phyloP scores from a whole-genome alignment of 345 rosid genomes.

The Syzygium aqueum region DNA sequence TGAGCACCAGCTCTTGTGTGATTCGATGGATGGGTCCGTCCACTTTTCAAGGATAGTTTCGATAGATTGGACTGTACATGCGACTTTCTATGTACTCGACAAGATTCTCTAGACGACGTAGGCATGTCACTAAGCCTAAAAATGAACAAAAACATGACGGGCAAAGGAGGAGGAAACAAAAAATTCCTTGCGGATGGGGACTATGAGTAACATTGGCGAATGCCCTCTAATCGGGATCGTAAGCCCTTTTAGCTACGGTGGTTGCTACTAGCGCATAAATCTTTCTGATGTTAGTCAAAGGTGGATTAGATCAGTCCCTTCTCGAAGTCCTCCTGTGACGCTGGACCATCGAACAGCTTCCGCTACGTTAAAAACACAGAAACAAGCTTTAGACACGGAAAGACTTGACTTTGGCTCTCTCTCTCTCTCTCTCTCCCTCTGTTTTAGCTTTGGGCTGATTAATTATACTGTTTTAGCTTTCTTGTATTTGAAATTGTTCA shows the following conservation, averaged over 20 bases:
- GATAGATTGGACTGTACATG: conserved; percentile 31
- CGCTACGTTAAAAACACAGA: conserved; percentile 21
- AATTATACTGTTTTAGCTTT: not conserved
- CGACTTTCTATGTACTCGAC: conserved; percentile 32
- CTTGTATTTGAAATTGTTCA: not conserved
- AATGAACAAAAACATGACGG: not conserved
- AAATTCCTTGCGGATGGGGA: not conserved
- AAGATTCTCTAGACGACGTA: conserved; percentile 25
- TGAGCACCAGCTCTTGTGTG: not conserved
- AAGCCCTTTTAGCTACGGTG: conserved; percentile 74
- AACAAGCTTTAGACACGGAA: not conserved
- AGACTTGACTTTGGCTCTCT: not conserved
- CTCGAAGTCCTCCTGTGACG: conserved; percentile 43
- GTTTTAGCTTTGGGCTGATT: not conserved
- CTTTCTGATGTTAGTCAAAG: conserved; percentile 63
- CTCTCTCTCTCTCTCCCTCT: too few relatives aligned
- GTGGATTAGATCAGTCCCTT: conserved; percentile 83
- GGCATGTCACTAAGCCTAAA: conserved; percentile 25
- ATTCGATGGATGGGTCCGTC: not conserved
- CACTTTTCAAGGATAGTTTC: conserved; percentile 8
- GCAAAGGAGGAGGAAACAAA: not conserved
- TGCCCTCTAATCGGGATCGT: conserved; percentile 56
- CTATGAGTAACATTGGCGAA: not conserved
- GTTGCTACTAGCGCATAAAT: conserved; percentile 84
- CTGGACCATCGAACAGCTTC: conserved; percentile 79